Base-by-base conservation (phyloP, 495 filamentous ascomycete species). In the Hyaloscypha bicolor region DNA sequence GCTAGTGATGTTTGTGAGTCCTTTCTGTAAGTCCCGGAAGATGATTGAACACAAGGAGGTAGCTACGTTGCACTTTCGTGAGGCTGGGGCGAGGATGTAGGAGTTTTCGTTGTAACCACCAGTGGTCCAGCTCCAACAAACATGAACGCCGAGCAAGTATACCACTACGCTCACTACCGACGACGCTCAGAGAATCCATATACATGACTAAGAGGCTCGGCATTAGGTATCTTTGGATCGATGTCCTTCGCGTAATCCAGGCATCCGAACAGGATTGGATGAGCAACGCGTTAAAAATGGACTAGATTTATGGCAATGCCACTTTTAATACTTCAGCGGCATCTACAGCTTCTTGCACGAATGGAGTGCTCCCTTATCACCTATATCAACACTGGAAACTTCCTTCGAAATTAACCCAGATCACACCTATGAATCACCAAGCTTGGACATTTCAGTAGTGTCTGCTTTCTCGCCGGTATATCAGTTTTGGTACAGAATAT, bases 201-300 rank as follows among this genome's bases (percentile, higher is more conserved):
- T 53, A 30, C n/a, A 22, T 63, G 31, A 29, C 52, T 4, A n/a
- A 30, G 14, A 59, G 25, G 14, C 51, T 65, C 22, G 53, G 53
- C 29, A 35, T 65, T 2, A 4, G 32, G 31, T 65, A 59, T 65
- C 33, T 65, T 16, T 65, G 63, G 63, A 39, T 65, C 19, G 62
- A 64, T 64, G 62, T 45, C 21, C 62, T 64, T 35, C 35, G 62
- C 35, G 55, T 64, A 8, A 30, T 65, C 6, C 67, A 69, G 21
- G 67, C 60, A 37, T 29, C 33, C 31, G 14, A 51, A 25, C 22
- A 32, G 1, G 79, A 81, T 62, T 83, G 80, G 81, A 56, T 66
- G n/a, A 56, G 48, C 19, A 79, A 83, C 68, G 71, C 80, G 0
- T 67, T 66, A 9, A 58, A 70, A 39, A 83, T 83, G 81, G 72